Base-by-base conservation (phyloP, 1,139 yeast species). In the Saccharomyces hybrid region DNA sequence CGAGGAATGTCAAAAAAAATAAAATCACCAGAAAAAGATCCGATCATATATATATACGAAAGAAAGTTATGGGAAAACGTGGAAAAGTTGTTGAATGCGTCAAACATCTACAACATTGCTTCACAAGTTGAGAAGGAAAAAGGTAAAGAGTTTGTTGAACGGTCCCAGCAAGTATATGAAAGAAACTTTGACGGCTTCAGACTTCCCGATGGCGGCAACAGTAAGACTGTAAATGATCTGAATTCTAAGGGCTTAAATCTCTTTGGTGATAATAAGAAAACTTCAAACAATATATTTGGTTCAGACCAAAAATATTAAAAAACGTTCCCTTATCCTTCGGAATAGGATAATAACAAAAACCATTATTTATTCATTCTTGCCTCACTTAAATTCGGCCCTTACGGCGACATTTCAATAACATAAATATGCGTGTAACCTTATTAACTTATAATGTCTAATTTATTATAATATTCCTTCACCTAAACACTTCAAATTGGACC, bases 11-110 rank as follows among this genome's bases (percentile, higher is more conserved):
- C 44, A 3, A 42, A 44, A 4, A 51, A 48, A 4, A 31, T 67
- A 23, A 28, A 38, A 7, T 57, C 65, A 2, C 64, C 67, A 0
- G 57, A 54, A 23, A 66, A 67, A 48, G 71, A 68, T 56, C 69
- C 71, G 2, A 53, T 52, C 14, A 27, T 66, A 28, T 59, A 53
- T 47, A 50, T 50, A 3, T 57, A 61, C 47, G 69, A 67, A 51
- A 54, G 53, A 14, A 55, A 55, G 4, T 31, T 59, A 28, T 66
- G 67, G 66, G 54, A 58, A 3, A 50, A 49, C 16, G 9, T 38
- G n/a, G 25, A 16, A 55, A 16, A 42, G 50, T 14, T 48, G 11
- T 5, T 38, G 44, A 38, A 38, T 20, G 44, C 44, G 8, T 16
- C 44, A 20, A 20, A 16, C 6, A 9, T 38, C 20, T 38, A 38